phyloP scores from a whole-genome alignment of 2,329 filamentous ascomycete genomes.

The Aaosphaeria arxii region DNA sequence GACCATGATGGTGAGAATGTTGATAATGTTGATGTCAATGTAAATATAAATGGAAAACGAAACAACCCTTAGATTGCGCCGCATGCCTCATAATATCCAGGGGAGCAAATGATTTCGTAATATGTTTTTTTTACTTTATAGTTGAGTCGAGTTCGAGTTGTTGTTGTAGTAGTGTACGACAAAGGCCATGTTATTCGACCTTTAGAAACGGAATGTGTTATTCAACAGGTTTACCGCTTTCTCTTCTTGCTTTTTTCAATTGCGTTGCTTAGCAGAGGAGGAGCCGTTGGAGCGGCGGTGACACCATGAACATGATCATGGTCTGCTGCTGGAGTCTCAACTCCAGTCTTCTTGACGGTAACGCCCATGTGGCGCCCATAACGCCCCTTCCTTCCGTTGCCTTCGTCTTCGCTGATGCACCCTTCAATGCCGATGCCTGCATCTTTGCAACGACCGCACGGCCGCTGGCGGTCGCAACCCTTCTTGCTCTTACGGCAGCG shows the following conservation, averaged over 20 bases:
- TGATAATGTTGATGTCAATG: no score
- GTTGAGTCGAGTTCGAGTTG: no score
- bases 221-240: constrained; percentile 55
- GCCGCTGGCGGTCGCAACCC: constrained; percentile 93
- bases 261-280: constrained; percentile 11
- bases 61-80: no score
- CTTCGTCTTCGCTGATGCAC: constrained; percentile 96
- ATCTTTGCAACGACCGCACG: constrained; percentile 92
- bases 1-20: no score
- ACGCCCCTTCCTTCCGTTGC: constrained; percentile 92
- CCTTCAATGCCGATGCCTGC: constrained; percentile 90
- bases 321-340: constrained; percentile 34
- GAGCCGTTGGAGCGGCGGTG: constrained; percentile 6
- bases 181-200: constrained; percentile 23
- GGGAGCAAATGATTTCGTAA: no score
- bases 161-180: no score
- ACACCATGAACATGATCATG: constrained; percentile 21
- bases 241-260: constrained; percentile 66
- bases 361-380: constrained; percentile 73
- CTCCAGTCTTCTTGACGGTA: constrained; percentile 57
- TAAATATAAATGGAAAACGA: no score
- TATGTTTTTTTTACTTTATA: no score
- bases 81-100: no score
- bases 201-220: constrained; percentile 49
- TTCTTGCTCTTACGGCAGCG: constrained; percentile 99